Base-by-base conservation (phyloP, 352 stramenopile genomes). In the Phytophthora litchii region DNA sequence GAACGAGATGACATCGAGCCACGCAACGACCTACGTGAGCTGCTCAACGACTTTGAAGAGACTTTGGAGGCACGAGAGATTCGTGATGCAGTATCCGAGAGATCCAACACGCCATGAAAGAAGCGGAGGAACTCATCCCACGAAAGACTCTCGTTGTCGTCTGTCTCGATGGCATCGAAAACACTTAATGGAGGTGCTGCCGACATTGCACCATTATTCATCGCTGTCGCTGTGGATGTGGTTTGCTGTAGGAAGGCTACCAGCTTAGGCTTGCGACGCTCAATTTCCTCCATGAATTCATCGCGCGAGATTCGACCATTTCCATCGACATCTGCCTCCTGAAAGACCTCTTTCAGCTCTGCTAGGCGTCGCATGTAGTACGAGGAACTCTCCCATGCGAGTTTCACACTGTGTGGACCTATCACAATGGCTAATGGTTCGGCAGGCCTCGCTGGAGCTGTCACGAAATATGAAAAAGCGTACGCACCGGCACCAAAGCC, bases 161-260 rank as follows among this genome's bases (percentile, higher is more conserved):
- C 87, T 3, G 80, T 92, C 64, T 97, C 89, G 21, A 97, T 96
- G 11, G 76, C 78, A 37, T 97, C 91, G 53, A 97, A 96, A 14
- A 97, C 75, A 40, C 81, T 91, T 35, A 96, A 56, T 16, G 72
- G 61, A 23, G 68, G 54, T 40, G 45, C 52, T 51, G 32, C 27
- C 11, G 19, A 25, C 19, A 31, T 62, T 45, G 25, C 54, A 21
- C n/a, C 41, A 23, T 9, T 51, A 45, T 23, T 32, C 34, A 19
- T 27, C 11, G 21, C 17, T 23, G 2, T 44, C 14, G n/a, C 45
- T 34, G 21, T 60, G 2, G 67, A 58, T 1, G 54, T 81, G 10
- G 78, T 87, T 14, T 83, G 79, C 51, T 94, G 86, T 13, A 94
- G 45, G 49, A 94, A 94, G 49, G 74, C 83, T 7, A 92, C 70